Conservation (phyloP, 2,329 filamentous ascomycete species). For the Fusarium brevicatenulatum region DNA sequence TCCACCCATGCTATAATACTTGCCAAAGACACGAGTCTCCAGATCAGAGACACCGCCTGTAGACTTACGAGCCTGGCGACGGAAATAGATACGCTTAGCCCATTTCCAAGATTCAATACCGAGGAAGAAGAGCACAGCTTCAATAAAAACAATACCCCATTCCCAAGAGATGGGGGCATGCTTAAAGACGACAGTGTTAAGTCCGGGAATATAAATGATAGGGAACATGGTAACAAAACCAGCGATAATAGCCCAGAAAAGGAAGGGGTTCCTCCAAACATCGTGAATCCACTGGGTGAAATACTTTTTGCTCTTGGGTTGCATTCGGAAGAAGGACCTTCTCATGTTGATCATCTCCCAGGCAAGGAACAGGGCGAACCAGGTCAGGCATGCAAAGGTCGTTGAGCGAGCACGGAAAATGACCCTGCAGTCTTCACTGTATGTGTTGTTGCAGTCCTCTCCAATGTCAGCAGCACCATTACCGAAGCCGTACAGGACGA, state of each 20-base stretch:
- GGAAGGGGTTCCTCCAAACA: constrained; percentile 75
- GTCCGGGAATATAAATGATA: constrained; percentile 65
- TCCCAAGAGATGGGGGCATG: constrained; percentile 69
- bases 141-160: constrained; percentile 68
- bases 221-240: constrained; percentile 60
- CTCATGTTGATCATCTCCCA: constrained; percentile 81
- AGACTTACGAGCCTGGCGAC: constrained; percentile 44
- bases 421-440: constrained; percentile 62
- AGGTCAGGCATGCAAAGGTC: constrained; percentile 77
- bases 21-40: constrained; percentile 49
- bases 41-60: constrained; percentile 40
- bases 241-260: constrained; percentile 68
- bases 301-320: constrained; percentile 68
- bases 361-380: constrained; percentile 78
- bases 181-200: constrained; percentile 67
- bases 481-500: constrained; percentile 63
- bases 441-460: constrained; percentile 66
- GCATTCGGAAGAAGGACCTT: constrained; percentile 77
- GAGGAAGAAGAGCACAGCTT: constrained; percentile 64
- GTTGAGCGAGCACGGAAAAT: constrained; percentile 77
- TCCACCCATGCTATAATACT: constrained; percentile 43
- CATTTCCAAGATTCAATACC: constrained; percentile 70
- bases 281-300: constrained; percentile 74
- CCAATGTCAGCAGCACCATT: constrained; percentile 63
- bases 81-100: constrained; percentile 60